Evolutionary conservation across 1,284 basidiomycete genomes (phyloP).

Genomic region (Xerocomus cyaneibrunnescens): DNA sequence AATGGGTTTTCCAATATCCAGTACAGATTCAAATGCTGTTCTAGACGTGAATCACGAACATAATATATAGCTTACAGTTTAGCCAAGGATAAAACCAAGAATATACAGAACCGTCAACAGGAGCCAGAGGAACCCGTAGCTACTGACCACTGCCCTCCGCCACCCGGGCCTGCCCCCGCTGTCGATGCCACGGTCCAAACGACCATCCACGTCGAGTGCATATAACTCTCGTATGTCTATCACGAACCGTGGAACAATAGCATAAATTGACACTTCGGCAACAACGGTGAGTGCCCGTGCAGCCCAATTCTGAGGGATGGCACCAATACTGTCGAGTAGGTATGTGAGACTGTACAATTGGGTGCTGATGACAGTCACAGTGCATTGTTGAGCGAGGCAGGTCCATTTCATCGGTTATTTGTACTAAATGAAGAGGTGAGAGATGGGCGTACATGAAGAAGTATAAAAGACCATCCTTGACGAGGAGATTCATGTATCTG

Average conservation of each 20-base stretch:
- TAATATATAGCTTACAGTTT: too few relatives aligned
- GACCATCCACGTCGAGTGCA: not conserved
- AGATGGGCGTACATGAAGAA: conserved; percentile 1
- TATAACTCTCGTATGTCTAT: not conserved
- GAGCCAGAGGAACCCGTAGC: too few relatives aligned
- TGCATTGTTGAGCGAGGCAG: not conserved
- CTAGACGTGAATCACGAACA: too few relatives aligned
- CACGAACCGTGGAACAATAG: not conserved
- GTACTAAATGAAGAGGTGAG: not conserved
- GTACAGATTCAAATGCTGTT: too few relatives aligned
- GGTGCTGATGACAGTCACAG: not conserved
- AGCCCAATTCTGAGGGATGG: not conserved
- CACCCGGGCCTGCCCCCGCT: too few relatives aligned
- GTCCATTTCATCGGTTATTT: not conserved
- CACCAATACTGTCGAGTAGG: not conserved
- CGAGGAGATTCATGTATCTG: conserved; percentile 4
- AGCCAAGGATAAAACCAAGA: too few relatives aligned
- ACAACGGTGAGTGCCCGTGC: not conserved
- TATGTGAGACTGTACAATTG: not conserved
- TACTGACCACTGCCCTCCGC: too few relatives aligned
- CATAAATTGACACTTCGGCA: not conserved
- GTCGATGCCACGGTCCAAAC: too few relatives aligned
- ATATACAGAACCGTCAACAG: too few relatives aligned
- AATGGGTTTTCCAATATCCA: too few relatives aligned
- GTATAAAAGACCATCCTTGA: not conserved